Conservation (phyloP, 1,139 yeast species). For the Yamadazyma songkhlaensis region DNA sequence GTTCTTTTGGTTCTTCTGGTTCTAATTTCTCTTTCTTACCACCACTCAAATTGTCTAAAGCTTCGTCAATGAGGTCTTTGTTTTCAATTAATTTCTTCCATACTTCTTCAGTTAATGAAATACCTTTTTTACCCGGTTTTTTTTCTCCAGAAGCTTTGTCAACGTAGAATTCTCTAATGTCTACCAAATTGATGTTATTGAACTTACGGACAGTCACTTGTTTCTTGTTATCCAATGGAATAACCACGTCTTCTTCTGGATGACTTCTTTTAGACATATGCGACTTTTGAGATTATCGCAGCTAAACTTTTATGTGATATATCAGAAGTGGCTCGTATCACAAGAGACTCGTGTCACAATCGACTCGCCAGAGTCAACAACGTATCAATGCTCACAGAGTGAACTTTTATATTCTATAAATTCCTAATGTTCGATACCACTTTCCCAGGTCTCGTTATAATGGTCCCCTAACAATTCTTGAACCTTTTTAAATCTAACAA, state of each 20-base stretch:
- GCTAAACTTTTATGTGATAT: too few relatives aligned
- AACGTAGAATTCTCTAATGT: constrained; percentile 76
- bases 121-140: constrained; percentile 84
- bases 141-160: constrained; percentile 58
- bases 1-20: constrained; percentile 10
- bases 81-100: constrained; percentile 58
- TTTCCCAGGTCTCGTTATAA: constrained; percentile 66
- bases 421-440: constrained; percentile 45
- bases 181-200: constrained; percentile 63
- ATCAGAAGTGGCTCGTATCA: too few relatives aligned
- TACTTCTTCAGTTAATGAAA: constrained; percentile 68
- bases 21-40: constrained; percentile 8
- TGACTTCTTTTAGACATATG: constrained; percentile 12
- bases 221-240: constrained; percentile 58
- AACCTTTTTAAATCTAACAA: constrained; percentile 40
- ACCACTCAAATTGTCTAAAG: constrained; percentile 49
- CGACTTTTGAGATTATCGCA: background rate
- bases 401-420: background rate
- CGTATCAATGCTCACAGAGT: too few relatives aligned
- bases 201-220: constrained; percentile 70
- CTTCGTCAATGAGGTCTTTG: constrained; percentile 56
- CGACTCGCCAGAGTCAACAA: too few relatives aligned
- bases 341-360: too few relatives aligned
- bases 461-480: constrained; percentile 52
- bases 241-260: constrained; percentile 12